Evolutionary conservation across 306 rosid species (phyloP).

Genomic region (Cucumis melo): DNA sequence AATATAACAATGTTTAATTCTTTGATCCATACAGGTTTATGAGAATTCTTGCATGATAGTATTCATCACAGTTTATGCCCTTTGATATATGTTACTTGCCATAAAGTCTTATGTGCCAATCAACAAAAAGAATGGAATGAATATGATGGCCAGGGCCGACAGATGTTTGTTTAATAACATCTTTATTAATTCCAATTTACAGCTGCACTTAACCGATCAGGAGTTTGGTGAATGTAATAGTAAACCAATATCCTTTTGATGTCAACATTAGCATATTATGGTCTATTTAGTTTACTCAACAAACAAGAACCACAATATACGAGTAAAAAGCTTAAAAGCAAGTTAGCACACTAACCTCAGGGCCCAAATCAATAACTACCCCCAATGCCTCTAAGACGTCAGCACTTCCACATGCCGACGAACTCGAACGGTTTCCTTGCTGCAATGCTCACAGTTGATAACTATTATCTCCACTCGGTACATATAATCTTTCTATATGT

Average conservation of each 20-base stretch:
- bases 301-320: background rate
- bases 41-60: background rate
- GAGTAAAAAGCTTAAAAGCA: background rate
- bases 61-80: background rate
- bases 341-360: slow-evolving; percentile 38
- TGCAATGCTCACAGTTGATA: slow-evolving; percentile 16
- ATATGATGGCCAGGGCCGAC: background rate
- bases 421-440: slow-evolving; percentile 96
- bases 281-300: background rate
- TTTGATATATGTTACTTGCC: background rate
- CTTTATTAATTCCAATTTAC: background rate
- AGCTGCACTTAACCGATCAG: too few species aligned
- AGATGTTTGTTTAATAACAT: background rate
- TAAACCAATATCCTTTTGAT: background rate
- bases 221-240: too few species aligned
- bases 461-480: background rate
- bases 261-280: background rate
- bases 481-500: background rate
- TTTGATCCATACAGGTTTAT: background rate
- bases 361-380: slow-evolving; percentile 55
- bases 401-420: slow-evolving; percentile 97
- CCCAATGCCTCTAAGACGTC: slow-evolving; percentile 84
- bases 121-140: background rate
- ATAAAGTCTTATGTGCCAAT: background rate
- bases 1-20: background rate